Percentiles rank a stretch among this genome's conserved stretches.
Evolutionary conservation across 768 basidiomycete species (phyloP).

Genomic region (Mrakia blollopis): DNA sequence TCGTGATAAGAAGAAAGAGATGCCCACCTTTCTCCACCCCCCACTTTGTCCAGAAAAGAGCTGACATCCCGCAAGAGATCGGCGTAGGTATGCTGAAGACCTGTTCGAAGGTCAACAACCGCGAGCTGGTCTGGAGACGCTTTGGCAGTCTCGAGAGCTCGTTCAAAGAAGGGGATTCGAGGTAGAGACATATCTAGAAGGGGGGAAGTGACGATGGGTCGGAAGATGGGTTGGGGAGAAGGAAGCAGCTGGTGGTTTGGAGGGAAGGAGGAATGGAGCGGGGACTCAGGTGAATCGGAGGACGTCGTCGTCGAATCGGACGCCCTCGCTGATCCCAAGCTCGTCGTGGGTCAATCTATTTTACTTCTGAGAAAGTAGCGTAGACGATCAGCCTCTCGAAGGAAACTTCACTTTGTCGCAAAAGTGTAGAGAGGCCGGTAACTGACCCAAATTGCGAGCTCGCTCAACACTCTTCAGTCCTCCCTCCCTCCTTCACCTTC

Average conservation of each 20-base stretch:
- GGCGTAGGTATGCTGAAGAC: slow-evolving; percentile 8
- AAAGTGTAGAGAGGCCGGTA: background rate
- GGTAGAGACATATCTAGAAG: slow-evolving; percentile 24
- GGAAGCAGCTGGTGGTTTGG: background rate
- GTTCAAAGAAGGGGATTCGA: slow-evolving; percentile 23
- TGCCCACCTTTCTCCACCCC: background rate
- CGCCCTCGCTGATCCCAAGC: background rate
- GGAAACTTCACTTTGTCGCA: background rate
- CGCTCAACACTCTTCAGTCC: background rate
- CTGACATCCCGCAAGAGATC: slow-evolving; percentile 25
- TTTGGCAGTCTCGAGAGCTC: slow-evolving; percentile 12
- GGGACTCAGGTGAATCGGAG: background rate
- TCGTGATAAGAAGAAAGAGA: background rate
- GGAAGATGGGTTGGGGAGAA: background rate
- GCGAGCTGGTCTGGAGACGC: slow-evolving; percentile 15
- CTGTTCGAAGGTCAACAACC: slow-evolving; percentile 20
- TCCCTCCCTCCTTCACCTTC: background rate
- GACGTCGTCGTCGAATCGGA: background rate
- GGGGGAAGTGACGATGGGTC: background rate
- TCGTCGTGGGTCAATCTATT: background rate
- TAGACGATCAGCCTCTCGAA: too few species aligned
- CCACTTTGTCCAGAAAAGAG: slow-evolving; percentile 5
- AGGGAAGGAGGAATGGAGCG: background rate
- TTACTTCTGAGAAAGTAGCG: background rate
- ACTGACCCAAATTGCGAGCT: background rate